Evolutionary conservation across 306 rosid species (phyloP).

Genomic region (Sicyos baderoa): DNA sequence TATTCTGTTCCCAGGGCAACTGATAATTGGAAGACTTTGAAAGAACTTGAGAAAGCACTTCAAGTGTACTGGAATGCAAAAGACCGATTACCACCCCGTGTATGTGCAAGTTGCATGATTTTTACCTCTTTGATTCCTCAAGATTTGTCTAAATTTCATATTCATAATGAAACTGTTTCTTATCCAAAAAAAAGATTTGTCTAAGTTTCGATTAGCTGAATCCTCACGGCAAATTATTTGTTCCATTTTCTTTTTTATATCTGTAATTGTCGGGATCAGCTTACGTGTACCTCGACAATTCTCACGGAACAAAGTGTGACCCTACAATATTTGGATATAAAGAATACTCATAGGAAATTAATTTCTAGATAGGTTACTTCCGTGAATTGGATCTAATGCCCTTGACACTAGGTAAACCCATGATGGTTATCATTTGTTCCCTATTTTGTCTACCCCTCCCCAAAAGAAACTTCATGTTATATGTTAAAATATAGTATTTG

Average conservation of each 20-base stretch:
- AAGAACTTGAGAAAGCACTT: constrained; percentile 85
- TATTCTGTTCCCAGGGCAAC: constrained; percentile 39
- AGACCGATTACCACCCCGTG: constrained; percentile 90
- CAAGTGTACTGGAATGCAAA: constrained; percentile 73
- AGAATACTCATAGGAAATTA: too few species aligned
- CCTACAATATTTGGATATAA: too few species aligned
- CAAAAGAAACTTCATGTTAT: neutral
- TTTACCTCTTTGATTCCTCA: neutral
- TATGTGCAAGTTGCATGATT: constrained; percentile 21
- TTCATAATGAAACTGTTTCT: too few species aligned
- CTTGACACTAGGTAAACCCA: too few species aligned
- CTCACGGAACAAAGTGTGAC: too few species aligned
- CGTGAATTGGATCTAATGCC: too few species aligned
- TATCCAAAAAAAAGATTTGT: too few species aligned
- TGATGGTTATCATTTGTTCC: too few species aligned
- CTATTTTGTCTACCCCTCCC: neutral
- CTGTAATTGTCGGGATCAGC: too few species aligned
- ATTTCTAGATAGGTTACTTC: too few species aligned
- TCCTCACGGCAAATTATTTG: neutral
- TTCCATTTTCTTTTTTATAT: too few species aligned
- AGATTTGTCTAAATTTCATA: neutral
- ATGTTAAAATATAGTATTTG: neutral
- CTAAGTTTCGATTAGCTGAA: neutral
- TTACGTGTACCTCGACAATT: too few species aligned
- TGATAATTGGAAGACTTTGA: constrained; percentile 82